Base-by-base conservation (phyloP, 169 alveolate genomes). In the Eimeria falciformis region DNA sequence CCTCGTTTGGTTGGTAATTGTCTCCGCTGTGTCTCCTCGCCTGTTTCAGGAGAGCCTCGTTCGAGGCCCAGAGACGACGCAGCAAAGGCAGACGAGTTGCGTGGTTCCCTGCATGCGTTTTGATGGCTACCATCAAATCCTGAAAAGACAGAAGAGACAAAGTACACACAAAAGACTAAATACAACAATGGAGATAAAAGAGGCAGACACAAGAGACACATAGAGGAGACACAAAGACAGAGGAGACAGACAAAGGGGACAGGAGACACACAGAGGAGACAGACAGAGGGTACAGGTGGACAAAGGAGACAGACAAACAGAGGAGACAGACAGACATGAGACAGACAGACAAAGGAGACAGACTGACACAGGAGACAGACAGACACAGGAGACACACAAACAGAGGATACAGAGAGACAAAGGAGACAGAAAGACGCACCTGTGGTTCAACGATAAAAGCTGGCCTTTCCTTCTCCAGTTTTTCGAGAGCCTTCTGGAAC, bases 11-110 rank as follows among this genome's bases (percentile, higher is more conserved):
- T 7, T 69, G 29, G 43, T 25, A 4, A 23, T 46, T 46, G 7
- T 29, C 85, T 33, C 50, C 23, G n/a, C 43, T 9, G 12, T 77
- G 92, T 37, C 53, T 68, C 37, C 68, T 45, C 25, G 92, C 92
- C 73, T 45, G 62, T 27, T 66, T 56, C 55, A 46, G 53, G 21
- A 85, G 81, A 7, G 23, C 92, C 21, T 85, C 84, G 4, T 47
- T 37, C 1, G 84, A 65, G n/a, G 92, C 92, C 92, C 92, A 85
- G 50, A 85, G 84, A 14, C 78, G n/a, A 71, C 78, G 77, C 53
- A 85, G 84, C 58, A 85, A 73, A 33, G 85, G 84, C 56, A 85
- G 45, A 6, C 92, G 92, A 17, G 85, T n/a, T 6, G 17, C 40
- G 84, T 47, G 92, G 53, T 68, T 85, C 25, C 45, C 43, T n/a